Percentiles rank a stretch among this genome's conserved stretches.
phyloP scores from a whole-genome alignment of 169 alveolate genomes.

The Theileria parva region DNA sequence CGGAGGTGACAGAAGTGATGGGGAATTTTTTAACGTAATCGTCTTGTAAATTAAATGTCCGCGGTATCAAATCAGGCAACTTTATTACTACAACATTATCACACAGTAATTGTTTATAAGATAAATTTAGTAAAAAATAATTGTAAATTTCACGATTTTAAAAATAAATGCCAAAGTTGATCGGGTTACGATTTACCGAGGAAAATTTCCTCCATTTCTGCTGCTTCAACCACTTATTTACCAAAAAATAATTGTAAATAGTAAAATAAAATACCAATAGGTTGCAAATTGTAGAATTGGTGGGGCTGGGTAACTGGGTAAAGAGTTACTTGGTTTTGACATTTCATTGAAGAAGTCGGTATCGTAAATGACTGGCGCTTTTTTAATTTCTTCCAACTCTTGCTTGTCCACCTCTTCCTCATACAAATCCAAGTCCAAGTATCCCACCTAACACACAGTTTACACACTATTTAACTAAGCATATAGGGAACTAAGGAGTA shows the following conservation, averaged over 20 bases:
- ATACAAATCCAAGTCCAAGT: conserved; percentile 35
- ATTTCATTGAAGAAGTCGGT: conserved; percentile 41
- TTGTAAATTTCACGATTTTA: background rate
- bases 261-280: too few species aligned
- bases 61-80: conserved; percentile 55
- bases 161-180: too few species aligned
- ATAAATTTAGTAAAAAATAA: background rate
- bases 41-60: conserved; percentile 56
- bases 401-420: background rate
- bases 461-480: background rate
- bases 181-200: too few species aligned
- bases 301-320: too few species aligned
- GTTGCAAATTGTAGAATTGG: too few species aligned
- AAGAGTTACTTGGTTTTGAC: conserved; percentile 44
- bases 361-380: conserved; percentile 61
- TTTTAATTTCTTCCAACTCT: conserved; percentile 55
- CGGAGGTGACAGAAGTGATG: conserved; percentile 3
- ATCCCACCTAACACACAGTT: conserved; percentile 48
- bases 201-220: too few species aligned
- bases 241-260: too few species aligned
- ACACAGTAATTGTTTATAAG: background rate
- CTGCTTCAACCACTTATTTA: too few species aligned
- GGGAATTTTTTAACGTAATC: conserved; percentile 17
- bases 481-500: too few species aligned
- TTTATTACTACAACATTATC: conserved; percentile 1